Evolutionary conservation across 495 filamentous ascomycete species (phyloP).

Genomic region (Neurospora discreta): DNA sequence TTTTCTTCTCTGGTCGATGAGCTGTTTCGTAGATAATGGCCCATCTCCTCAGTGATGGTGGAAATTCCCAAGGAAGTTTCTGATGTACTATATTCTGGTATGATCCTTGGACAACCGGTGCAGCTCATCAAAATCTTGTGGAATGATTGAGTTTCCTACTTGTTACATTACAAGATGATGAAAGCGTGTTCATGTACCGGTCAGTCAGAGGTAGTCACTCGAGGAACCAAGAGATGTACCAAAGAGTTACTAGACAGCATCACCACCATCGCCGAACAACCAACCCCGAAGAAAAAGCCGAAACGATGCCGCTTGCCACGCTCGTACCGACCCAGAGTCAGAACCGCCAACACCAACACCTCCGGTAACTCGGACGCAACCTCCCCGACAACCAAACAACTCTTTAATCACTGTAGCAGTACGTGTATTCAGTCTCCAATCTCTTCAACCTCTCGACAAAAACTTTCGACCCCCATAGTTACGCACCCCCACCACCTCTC

Average conservation of each 20-base stretch:
- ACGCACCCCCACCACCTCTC: not conserved
- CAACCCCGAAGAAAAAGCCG: not conserved
- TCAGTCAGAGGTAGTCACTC: not conserved
- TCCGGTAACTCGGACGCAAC: not conserved
- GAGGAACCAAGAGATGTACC: not conserved
- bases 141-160: not conserved
- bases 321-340: not conserved
- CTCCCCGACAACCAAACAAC: not conserved
- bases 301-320: not conserved
- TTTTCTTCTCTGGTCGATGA: not conserved
- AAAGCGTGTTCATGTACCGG: not conserved
- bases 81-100: not conserved
- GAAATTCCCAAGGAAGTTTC: not conserved
- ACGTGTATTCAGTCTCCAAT: not conserved
- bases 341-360: not conserved
- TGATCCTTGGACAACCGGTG: not conserved
- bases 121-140: not conserved
- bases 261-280: not conserved
- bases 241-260: not conserved
- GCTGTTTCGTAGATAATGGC: not conserved
- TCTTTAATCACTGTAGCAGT: not conserved
- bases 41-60: not conserved
- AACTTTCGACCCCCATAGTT: not conserved
- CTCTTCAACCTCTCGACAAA: not conserved
- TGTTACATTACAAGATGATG: not conserved